A percentile compares a stretch with the other conserved stretches of the same genome.
Evolutionary conservation across 305 asterid genomes (phyloP).

Genomic region (Striga hermonthica): DNA sequence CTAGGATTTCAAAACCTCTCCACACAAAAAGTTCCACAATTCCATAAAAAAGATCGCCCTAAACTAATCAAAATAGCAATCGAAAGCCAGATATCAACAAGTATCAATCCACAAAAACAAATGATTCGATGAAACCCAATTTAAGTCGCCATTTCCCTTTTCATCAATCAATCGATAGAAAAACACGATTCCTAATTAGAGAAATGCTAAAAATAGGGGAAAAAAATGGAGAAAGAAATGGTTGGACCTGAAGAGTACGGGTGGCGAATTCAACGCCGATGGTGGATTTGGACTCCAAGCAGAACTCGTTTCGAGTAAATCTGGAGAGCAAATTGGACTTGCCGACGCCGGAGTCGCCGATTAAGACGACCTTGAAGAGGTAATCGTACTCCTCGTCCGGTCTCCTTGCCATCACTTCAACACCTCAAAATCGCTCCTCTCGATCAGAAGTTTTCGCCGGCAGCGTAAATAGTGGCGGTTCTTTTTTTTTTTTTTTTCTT

Average conservation of each 20-base stretch:
- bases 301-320: conserved; percentile 49
- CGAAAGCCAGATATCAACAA: conserved; percentile 1
- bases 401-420: conserved; percentile 42
- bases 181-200: background rate
- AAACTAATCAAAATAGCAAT: background rate
- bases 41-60: background rate
- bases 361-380: conserved; percentile 47
- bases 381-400: conserved; percentile 53
- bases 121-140: conserved; percentile 5
- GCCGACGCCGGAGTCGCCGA: conserved; percentile 53
- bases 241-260: conserved; percentile 45
- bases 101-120: conserved; percentile 11
- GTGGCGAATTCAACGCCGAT: conserved; percentile 56
- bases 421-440: conserved; percentile 30
- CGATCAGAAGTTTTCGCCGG: background rate
- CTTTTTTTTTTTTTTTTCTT: background rate
- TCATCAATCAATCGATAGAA: background rate
- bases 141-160: background rate
- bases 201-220: conserved; percentile 17
- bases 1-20: conserved; percentile 17
- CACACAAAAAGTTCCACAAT: conserved; percentile 5
- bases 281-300: conserved; percentile 51
- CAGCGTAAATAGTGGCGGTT: conserved; percentile 18
- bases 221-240: background rate
- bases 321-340: conserved; percentile 48